A percentile compares a stretch with the other conserved stretches of the same genome.
Conservation (phyloP, 805 yeast genomes). For the Candida silvicultrix region DNA sequence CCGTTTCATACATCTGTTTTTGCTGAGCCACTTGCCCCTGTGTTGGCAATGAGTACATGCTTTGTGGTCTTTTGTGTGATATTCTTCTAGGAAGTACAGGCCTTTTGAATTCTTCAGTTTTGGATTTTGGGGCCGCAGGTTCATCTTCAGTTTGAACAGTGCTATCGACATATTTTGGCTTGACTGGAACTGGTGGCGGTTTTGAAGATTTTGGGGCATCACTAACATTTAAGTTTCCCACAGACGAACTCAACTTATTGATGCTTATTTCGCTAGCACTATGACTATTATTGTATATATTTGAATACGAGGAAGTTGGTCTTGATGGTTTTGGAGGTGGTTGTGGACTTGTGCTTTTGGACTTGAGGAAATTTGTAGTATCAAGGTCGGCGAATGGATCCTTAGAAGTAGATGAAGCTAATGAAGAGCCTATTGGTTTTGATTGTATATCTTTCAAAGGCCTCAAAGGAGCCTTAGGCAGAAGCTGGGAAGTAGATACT, state of each 20-base stretch:
- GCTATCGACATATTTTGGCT: constrained; percentile 21
- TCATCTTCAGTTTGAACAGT: constrained; percentile 20
- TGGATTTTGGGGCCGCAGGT: not conserved
- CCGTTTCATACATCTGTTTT: constrained; percentile 3
- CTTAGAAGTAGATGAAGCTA: not conserved
- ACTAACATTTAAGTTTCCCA: constrained; percentile 15
- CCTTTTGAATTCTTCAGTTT: not conserved
- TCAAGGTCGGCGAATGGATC: not conserved
- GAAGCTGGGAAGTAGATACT: not conserved
- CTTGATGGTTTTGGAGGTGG: constrained; percentile 18
- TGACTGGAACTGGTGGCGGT: constrained; percentile 10
- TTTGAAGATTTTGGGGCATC: not conserved
- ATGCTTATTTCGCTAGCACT: not conserved
- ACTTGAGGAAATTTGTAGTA: not conserved
- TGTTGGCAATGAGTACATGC: constrained; percentile 26
- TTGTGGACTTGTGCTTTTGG: not conserved
- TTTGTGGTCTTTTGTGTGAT: constrained; percentile 23
- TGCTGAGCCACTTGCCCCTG: constrained; percentile 4
- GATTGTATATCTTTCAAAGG: constrained; percentile 5
- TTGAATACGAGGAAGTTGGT: constrained; percentile 7
- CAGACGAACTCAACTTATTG: constrained; percentile 12
- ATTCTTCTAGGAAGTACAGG: not conserved
- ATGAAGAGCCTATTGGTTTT: not conserved
- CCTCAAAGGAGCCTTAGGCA: not conserved
- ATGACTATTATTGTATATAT: constrained; percentile 3